Evolutionary conservation across 768 basidiomycete genomes (phyloP).

Genomic region (Gloeopeniophorella convolvens): DNA sequence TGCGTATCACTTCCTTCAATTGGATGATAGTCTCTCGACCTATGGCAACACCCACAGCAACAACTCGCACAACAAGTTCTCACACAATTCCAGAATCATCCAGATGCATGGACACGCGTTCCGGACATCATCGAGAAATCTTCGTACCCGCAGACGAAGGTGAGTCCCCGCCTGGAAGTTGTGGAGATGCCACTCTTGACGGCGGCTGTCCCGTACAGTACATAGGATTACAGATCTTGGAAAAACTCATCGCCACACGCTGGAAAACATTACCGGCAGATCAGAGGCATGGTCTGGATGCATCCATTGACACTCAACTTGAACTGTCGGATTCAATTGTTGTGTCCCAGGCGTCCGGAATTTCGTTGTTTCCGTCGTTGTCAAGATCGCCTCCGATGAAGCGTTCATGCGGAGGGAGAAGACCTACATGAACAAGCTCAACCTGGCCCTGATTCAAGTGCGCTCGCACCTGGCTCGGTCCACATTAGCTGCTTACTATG

Average conservation of each 20-base stretch:
- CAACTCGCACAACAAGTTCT: constrained; percentile 89
- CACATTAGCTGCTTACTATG: background rate
- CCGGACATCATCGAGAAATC: constrained; percentile 88
- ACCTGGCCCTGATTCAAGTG: constrained; percentile 94
- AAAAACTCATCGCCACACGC: constrained; percentile 87
- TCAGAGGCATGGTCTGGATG: constrained; percentile 74
- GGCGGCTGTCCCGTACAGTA: constrained; percentile 24
- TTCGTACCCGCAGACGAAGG: constrained; percentile 82
- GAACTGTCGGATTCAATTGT: constrained; percentile 18
- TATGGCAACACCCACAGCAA: constrained; percentile 52
- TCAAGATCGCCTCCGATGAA: constrained; percentile 92
- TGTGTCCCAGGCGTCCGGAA: constrained; percentile 75
- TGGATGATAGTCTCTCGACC: background rate
- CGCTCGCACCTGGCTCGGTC: constrained; percentile 21
- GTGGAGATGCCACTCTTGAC: constrained; percentile 10
- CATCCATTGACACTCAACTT: background rate
- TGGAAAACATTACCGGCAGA: constrained; percentile 96
- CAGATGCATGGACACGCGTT: constrained; percentile 95
- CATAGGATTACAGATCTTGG: constrained; percentile 94
- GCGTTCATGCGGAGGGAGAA: constrained; percentile 83
- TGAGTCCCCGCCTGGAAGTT: constrained; percentile 22
- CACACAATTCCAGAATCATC: constrained; percentile 93
- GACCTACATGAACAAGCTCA: constrained; percentile 93
- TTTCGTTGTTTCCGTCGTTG: constrained; percentile 89
- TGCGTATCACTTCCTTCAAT: constrained; percentile 31